Evolutionary conservation across 495 filamentous ascomycete species (phyloP), one percentile per base, ranked within the genome.

Genomic region (Penicillium psychrofluorescens): DNA sequence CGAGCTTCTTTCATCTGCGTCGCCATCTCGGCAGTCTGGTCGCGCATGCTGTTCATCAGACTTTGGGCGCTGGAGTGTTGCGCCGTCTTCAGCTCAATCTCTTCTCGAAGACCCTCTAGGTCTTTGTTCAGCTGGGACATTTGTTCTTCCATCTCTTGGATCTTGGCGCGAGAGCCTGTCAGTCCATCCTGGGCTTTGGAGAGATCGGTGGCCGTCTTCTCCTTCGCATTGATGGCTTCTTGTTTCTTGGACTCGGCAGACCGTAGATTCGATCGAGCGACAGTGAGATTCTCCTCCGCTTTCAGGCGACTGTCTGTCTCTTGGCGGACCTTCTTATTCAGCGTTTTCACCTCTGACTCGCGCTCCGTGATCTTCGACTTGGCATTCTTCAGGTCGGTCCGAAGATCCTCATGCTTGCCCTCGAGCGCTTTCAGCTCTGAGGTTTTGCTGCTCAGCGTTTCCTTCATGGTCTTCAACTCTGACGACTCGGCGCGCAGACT

Each of bases 1-100:
- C 84, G 80, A 3, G 85, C 83, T 61, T 98, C 92, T 67, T 90
- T 91, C 75, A 95, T 84, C 64, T 95, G 94, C 66, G 86, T 84
- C n/a, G 81, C 80, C 52, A 97, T 71, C 63, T 98, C 92, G 3
- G 83, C 71, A 2, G 82, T 83, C 63, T 98, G 89, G 54, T 95
- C 88, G 43, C 89, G 86, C 89, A 95, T 90, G 54, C 86, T 94
- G 45, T 80, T 80, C 63, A 96, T 83, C 36, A 95, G 59, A 46
- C 79, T 84, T 62, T 97, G 89, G 0, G 88, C 88, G 53, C 78
- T 91, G 28, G 78, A 78, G 53, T 91, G 84, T 62, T 95, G 90
- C n/a, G 82, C 83, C 0, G 79, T 79, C 70, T 88, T 95, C 29
- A 95, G 68, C 51, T 88, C 80, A 12, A 86, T 76, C 42, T 97